These are phyloP conservation scores for Arthrinium puccinioides DNA, from an alignment of 2,329 filamentous ascomycete species.

Conservation along the genomic window DNA sequence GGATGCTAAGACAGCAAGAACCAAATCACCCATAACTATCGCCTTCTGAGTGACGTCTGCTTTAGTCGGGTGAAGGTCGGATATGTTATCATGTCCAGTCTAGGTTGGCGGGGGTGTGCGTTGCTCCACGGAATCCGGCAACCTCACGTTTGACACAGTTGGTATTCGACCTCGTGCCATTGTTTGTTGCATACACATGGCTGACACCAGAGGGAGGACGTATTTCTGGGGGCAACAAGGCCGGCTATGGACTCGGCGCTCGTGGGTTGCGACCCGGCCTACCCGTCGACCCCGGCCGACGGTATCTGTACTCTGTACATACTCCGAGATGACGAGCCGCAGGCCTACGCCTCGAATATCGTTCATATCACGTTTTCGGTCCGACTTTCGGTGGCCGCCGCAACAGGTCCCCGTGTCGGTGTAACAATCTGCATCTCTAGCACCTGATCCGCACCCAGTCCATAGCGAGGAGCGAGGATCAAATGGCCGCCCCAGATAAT, in stretches of 20 bases:
- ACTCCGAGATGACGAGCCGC: slow-evolving; percentile 54
- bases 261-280: slow-evolving; percentile 40
- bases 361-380: slow-evolving; percentile 59
- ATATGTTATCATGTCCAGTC: too few species aligned
- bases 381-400: slow-evolving; percentile 43
- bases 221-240: slow-evolving; percentile 35
- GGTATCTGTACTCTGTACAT: slow-evolving; percentile 50
- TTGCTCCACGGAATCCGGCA: too few species aligned
- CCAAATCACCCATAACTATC: too few species aligned
- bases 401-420: slow-evolving; percentile 37
- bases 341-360: slow-evolving; percentile 48
- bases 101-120: too few species aligned
- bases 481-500: slow-evolving; percentile 58
- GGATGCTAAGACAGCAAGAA: too few species aligned
- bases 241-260: slow-evolving; percentile 36
- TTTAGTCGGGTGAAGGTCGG: too few species aligned
- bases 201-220: slow-evolving; percentile 42
- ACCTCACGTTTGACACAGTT: too few species aligned
- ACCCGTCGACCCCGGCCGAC: slow-evolving; percentile 29
- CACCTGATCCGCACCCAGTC: slow-evolving; percentile 56
- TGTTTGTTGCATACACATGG: slow-evolving; percentile 39
- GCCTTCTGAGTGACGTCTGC: too few species aligned
- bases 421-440: slow-evolving; percentile 52
- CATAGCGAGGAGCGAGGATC: slow-evolving; percentile 42
- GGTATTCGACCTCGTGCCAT: slow-evolving; percentile 23